Evolutionary conservation across 371 early-diverging fungal genomes (phyloP), one percentile per base, ranked within the genome.

Genomic region (Polyrhizophydium stewartii): DNA sequence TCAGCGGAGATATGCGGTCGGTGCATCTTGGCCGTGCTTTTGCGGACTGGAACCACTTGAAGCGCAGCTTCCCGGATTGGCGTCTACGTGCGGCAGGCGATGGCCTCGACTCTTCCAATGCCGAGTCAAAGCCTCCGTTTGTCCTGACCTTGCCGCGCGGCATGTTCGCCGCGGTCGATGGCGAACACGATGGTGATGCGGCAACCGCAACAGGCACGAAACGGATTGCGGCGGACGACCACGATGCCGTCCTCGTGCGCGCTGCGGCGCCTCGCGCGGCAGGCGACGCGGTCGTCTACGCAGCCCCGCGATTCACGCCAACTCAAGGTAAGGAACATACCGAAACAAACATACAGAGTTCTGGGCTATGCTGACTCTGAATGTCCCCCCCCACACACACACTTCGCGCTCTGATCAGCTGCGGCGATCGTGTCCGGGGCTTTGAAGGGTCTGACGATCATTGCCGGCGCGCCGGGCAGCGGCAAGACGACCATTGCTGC

Each of bases 401-500:
- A n/a, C n/a, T n/a, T n/a, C n/a, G n/a, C n/a, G n/a, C n/a, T n/a
- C n/a, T n/a, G n/a, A n/a, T 13, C 41, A 70, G 91, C 88, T 22
- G 86, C 87, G 45, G 92, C 97, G 0, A 93, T 98, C 59, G 81
- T 77, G 50, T 80, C 95, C 17, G 96, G 94, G 38, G 79, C 85
- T 50, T 68, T 70, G 2, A 60, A 56, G 0, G 98, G 98, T 0
- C 73, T 96, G 40, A 93, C 96, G 1, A 68, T 98, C 76, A 81
- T 96, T 1, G 93, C 92, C 9, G 98, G 98, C 41, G 95, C 96
- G 49, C 97, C 98, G 3, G 98, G 94, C 38, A 92, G 97, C 12
- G 98, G 98, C 41, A 97, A 97, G 71, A 96, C 97, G 0, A 94
- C 94, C 68, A 91, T 94, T 5, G 94, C 97, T 1, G 98, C 94